Evolutionary conservation across 805 yeast species (phyloP).

Genomic region (Candida qinlingensis): DNA sequence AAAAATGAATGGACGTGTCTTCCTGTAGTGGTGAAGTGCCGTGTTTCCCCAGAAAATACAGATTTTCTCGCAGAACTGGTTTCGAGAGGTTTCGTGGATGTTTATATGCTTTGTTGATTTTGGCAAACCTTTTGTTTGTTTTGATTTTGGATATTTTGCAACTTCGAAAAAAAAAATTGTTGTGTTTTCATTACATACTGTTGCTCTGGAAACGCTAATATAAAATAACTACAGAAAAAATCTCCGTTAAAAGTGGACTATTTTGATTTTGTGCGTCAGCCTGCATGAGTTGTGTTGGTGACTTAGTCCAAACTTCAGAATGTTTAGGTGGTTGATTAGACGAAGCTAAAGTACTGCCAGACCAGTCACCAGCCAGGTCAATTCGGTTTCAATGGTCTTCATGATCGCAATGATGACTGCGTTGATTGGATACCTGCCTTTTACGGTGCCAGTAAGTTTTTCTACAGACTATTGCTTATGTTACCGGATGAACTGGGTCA

Average conservation of each 20-base stretch:
- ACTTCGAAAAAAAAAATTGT: not conserved
- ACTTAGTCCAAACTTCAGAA: too few relatives aligned
- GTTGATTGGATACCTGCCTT: too few relatives aligned
- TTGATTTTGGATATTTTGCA: not conserved
- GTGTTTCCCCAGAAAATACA: too few relatives aligned
- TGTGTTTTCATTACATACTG: not conserved
- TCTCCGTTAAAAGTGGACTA: not conserved
- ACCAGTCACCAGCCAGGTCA: too few relatives aligned
- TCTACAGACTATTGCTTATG: not conserved
- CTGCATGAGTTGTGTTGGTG: not conserved
- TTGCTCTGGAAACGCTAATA: not conserved
- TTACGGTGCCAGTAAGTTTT: too few relatives aligned
- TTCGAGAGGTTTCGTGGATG: not conserved
- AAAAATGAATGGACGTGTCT: too few relatives aligned
- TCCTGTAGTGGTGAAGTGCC: too few relatives aligned
- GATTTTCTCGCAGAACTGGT: not conserved
- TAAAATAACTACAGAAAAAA: too few relatives aligned
- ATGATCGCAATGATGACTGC: too few relatives aligned
- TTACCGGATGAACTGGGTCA: not conserved
- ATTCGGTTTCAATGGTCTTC: too few relatives aligned
- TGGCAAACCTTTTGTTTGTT: not conserved
- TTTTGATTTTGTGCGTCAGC: not conserved
- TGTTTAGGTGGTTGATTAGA: too few relatives aligned
- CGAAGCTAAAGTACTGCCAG: too few relatives aligned
- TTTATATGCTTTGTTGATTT: not conserved